A percentile compares a stretch with the other conserved stretches of the same genome.
Evolutionary conservation across 768 basidiomycete species (phyloP).

Genomic region (Steccherinum ochraceum): DNA sequence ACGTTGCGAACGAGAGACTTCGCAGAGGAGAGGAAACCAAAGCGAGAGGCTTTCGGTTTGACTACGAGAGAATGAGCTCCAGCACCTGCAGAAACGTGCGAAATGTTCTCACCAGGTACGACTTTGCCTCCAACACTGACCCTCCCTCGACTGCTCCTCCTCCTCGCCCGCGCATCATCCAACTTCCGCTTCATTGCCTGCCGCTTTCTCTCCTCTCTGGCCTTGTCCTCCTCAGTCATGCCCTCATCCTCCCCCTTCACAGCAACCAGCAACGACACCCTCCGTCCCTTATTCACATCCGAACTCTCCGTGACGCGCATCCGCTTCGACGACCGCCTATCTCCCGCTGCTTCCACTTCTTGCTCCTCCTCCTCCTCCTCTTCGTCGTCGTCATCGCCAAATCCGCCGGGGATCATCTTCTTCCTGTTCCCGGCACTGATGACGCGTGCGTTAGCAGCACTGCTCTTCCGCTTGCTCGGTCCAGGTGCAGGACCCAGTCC

Average conservation of each 20-base stretch:
- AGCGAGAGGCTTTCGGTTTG: constrained; percentile 46
- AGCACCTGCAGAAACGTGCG: constrained; percentile 1
- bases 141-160: constrained; percentile 61
- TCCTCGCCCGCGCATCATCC: constrained; percentile 58
- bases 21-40: constrained; percentile 65
- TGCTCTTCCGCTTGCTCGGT: constrained; percentile 21
- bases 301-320: constrained; percentile 31
- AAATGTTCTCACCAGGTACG: constrained; percentile 30
- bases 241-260: constrained; percentile 9
- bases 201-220: constrained; percentile 34
- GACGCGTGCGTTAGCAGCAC: constrained; percentile 31
- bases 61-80: constrained; percentile 17
- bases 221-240: constrained; percentile 24
- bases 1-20: constrained; percentile 69
- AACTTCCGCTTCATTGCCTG: constrained; percentile 60
- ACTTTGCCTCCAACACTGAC: constrained; percentile 27
- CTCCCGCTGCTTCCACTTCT: constrained; percentile 24
- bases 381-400: constrained; percentile 46
- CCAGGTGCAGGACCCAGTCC: constrained; percentile 26
- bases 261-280: constrained; percentile 29
- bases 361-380: constrained; percentile 33
- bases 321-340: constrained; percentile 39
- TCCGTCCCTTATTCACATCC: constrained; percentile 28
- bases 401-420: constrained; percentile 49
- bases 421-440: constrained; percentile 41